A percentile compares a stretch with the other conserved stretches of the same genome.
Conservation (phyloP, 208 protist genomes). For the Crithidia brevicula region DNA sequence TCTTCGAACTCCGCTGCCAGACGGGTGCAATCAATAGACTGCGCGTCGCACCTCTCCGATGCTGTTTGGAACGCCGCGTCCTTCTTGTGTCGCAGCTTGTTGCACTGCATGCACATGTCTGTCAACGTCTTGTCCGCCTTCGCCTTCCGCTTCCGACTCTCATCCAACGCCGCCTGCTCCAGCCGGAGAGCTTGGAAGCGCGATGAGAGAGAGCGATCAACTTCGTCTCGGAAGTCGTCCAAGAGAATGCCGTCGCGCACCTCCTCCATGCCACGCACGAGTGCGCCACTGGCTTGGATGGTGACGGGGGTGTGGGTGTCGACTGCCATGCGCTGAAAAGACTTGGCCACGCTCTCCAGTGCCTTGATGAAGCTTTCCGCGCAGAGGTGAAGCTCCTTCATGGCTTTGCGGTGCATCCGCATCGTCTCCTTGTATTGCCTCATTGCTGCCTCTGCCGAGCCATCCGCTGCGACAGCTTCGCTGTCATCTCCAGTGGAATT, state of each 20-base stretch:
- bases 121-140: constrained; percentile 29
- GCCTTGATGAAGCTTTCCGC: constrained; percentile 22
- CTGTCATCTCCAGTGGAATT: neutral
- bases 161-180: constrained; percentile 25
- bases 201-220: constrained; percentile 22
- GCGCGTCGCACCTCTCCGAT: constrained; percentile 17
- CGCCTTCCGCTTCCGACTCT: constrained; percentile 16
- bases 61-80: constrained; percentile 17
- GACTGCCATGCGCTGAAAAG: constrained; percentile 20
- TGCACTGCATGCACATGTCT: constrained; percentile 16
- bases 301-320: constrained; percentile 19
- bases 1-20: constrained; percentile 41
- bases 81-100: constrained; percentile 25
- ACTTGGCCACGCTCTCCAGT: constrained; percentile 24
- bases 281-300: constrained; percentile 21
- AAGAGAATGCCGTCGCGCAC: constrained; percentile 18
- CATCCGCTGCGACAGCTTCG: neutral
- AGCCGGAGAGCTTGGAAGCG: constrained; percentile 20
- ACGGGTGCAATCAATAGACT: constrained; percentile 28
- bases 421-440: constrained; percentile 32
- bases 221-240: constrained; percentile 38
- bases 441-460: neutral
- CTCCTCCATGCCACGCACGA: constrained; percentile 30
- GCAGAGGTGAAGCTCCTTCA: constrained; percentile 29
- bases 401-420: constrained; percentile 30